A percentile compares a stretch with the other conserved stretches of the same genome.
phyloP scores from a whole-genome alignment of 73 alveolate species.

The Effrenium voratum region DNA sequence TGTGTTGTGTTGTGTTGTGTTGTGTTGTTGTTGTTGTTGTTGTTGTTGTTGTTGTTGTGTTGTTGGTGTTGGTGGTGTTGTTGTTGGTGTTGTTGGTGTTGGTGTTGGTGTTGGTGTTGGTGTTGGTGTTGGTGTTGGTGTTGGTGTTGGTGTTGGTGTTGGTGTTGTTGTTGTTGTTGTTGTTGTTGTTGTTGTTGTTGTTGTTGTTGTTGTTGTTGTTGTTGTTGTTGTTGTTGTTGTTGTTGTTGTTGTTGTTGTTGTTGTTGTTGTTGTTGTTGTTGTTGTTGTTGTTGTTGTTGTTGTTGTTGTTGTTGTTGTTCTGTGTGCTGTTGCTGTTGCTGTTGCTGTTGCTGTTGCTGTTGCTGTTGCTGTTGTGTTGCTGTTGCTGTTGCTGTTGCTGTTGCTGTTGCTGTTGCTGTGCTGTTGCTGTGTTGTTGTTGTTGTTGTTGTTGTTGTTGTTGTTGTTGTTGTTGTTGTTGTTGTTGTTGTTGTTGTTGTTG shows the following conservation, averaged over 20 bases:
- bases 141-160: too few relatives aligned
- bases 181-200: neutral
- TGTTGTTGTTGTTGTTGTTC: neutral
- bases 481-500: too few relatives aligned
- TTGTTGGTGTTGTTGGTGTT: too few relatives aligned
- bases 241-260: neutral
- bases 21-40: too few relatives aligned
- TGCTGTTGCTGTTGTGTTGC: neutral
- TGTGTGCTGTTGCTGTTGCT: neutral
- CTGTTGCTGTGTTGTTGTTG: too few relatives aligned
- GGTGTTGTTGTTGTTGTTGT: neutral
- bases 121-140: too few relatives aligned
- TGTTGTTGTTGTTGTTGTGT: too few relatives aligned
- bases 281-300: neutral
- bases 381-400: neutral
- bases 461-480: too few relatives aligned
- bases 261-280: neutral
- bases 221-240: neutral
- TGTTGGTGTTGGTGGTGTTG: too few relatives aligned
- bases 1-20: too few relatives aligned
- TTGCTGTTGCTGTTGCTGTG: neutral
- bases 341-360: neutral
- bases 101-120: too few relatives aligned
- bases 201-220: neutral
- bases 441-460: too few relatives aligned